Evolutionary conservation across 257 asterid genomes (phyloP), one percentile per base, ranked within the genome.

Genomic region (Solanum clarkiae): DNA sequence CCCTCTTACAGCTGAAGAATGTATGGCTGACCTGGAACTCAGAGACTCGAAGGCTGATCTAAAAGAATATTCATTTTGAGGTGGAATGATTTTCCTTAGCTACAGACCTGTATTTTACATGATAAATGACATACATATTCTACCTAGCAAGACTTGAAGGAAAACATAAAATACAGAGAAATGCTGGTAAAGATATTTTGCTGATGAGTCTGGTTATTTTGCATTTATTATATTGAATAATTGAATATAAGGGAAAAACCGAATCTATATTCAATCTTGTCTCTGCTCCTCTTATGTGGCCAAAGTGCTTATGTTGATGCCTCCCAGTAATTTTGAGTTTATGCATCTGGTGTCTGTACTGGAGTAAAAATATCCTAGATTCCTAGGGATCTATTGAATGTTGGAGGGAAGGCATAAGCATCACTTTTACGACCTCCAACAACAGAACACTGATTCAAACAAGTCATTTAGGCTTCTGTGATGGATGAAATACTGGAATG

Each of bases 1-100:
- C 83, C 98, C 99, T 49, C 95, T 96, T 66, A 86, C 94, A 66
- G 94, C 94, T 20, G 98, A 95, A 51, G 98, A 96, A 89, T 94
- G 99, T 86, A 51, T 87, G 86, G 93, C 88, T 22, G 99, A 96
- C 84, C 15, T 91, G 88, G 97, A 93, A 16, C 79, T 92, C 47
- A 90, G 59, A 2, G 96, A 96, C 90, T 89, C 97, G 0, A 94
- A 86, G 87, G 89, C 93, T 85, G 99, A 96, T 92, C 84, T 95
- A 89, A 92, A 94, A 92, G 96, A 96, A 1, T 96, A 96, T 66
- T 96, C 98, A 4, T 95, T 96, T 85, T 96, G 91, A 96, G 82
- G 65, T 81, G 66, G 54, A 13, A 17, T 13, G 60, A 44, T 26
- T 49, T 55, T 16, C 63, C 81, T 24, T 16, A 36, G 57, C 45